Percentiles rank a stretch among this genome's conserved stretches.
These are phyloP conservation scores for Monosporascus cannonballus DNA, from an alignment of 2,329 filamentous ascomycete genomes.

Conservation along the genomic window DNA sequence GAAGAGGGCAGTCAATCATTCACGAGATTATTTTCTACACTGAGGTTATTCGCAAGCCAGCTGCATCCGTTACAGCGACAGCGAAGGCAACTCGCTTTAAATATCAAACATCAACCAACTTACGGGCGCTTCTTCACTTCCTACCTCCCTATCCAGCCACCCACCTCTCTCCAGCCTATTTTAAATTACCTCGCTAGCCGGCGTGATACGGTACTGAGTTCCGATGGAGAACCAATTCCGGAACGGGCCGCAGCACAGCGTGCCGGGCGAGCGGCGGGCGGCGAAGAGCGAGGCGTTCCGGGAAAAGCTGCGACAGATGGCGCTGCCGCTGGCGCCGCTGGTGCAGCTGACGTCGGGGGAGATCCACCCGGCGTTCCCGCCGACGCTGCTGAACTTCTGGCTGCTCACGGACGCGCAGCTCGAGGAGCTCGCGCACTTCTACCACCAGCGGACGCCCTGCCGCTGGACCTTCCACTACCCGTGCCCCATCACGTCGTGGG, in stretches of 20 bases:
- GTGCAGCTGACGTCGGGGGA: constrained; percentile 55
- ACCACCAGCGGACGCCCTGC: constrained; percentile 60
- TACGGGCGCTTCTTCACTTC: not conserved
- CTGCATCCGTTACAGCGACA: not conserved
- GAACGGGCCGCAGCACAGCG: constrained; percentile 8
- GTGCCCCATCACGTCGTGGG: constrained; percentile 57
- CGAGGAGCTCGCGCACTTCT: constrained; percentile 64
- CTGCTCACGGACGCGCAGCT: constrained; percentile 66
- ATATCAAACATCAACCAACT: not conserved
- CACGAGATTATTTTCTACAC: constrained; percentile 1
- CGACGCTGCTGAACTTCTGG: constrained; percentile 64
- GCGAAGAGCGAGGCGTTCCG: constrained; percentile 46
- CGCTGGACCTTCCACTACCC: constrained; percentile 57
- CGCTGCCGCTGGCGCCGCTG: constrained; percentile 59
- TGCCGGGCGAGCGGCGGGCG: constrained; percentile 30
- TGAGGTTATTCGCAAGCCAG: not conserved
- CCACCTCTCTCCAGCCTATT: not conserved
- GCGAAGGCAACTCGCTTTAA: not conserved
- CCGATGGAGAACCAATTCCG: constrained; percentile 19
- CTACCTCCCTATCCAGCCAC: not conserved
- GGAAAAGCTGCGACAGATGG: constrained; percentile 60
- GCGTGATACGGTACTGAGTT: not conserved
- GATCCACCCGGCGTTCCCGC: constrained; percentile 61
- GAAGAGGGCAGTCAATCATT: constrained; percentile 6
- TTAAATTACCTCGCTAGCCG: not conserved